Conservation (phyloP, 1,284 basidiomycete genomes). For the Afroboletus lepidellus region DNA sequence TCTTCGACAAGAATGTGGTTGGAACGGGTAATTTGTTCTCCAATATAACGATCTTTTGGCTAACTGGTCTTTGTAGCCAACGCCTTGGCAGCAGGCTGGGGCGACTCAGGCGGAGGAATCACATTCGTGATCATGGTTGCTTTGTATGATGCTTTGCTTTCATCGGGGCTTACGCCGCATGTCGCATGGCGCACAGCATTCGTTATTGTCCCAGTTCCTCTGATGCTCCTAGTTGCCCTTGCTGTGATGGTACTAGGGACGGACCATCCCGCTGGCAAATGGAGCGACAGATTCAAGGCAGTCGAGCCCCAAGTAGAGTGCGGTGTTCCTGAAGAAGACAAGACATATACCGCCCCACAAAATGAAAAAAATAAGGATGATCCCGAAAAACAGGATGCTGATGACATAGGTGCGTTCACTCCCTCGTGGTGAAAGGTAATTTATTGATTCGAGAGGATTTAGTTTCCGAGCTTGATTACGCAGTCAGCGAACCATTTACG, state of each 20-base stretch:
- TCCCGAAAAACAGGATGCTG: conserved; percentile 16
- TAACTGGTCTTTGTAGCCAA: conserved; percentile 35
- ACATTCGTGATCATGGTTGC: conserved; percentile 64
- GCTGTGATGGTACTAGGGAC: conserved; percentile 42
- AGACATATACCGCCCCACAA: not conserved
- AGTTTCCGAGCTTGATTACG: conserved; percentile 28
- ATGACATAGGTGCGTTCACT: conserved; percentile 13
- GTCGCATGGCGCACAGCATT: conserved; percentile 39
- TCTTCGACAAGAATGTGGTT: conserved; percentile 44
- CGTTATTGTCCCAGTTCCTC: conserved; percentile 53
- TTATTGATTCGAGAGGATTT: conserved; percentile 29
- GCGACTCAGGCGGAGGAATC: conserved; percentile 52
- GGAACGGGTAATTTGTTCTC: conserved; percentile 37
- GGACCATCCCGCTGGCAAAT: conserved; percentile 41
- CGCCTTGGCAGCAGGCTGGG: conserved; percentile 54
- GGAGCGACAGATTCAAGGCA: conserved; percentile 52
- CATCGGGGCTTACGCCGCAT: conserved; percentile 43
- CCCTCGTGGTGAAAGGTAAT: not conserved
- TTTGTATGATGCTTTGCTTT: conserved; percentile 45
- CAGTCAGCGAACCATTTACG: conserved; percentile 53
- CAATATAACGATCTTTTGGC: not conserved
- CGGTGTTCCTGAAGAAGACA: not conserved
- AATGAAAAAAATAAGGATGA: conserved; percentile 11
- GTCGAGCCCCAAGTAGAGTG: not conserved
- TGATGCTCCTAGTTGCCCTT: conserved; percentile 47